Evolutionary conservation across 345 rosid genomes (phyloP).

Genomic region (Chamaenerion angustifolium): DNA sequence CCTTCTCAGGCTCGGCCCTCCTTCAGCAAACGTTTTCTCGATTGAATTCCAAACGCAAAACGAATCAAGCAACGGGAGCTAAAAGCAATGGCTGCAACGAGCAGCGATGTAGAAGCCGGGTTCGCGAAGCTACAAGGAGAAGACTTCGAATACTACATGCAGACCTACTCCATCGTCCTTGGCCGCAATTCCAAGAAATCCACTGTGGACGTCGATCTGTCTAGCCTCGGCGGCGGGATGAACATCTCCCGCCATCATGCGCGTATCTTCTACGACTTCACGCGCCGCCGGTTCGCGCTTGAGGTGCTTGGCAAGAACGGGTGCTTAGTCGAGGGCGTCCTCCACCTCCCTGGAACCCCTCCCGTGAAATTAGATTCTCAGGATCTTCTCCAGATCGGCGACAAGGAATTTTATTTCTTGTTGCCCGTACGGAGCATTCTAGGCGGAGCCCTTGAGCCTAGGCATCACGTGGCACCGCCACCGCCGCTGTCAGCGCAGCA

Average conservation of each 20-base stretch:
- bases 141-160: constrained; percentile 97
- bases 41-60: too few relatives aligned
- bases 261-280: constrained; percentile 84
- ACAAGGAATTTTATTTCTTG: constrained; percentile 84
- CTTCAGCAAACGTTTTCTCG: too few relatives aligned
- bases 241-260: constrained; percentile 93
- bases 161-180: constrained; percentile 82
- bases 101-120: constrained; percentile 90
- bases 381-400: constrained; percentile 89
- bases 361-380: constrained; percentile 91
- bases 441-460: constrained; percentile 58
- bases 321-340: constrained; percentile 91
- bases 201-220: constrained; percentile 83
- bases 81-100: constrained; percentile 23
- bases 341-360: constrained; percentile 88
- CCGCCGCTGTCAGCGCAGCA: constrained; percentile 25
- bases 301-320: constrained; percentile 99
- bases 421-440: constrained; percentile 77
- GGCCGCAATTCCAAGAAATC: constrained; percentile 97
- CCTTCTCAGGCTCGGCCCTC: too few relatives aligned
- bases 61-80: too few relatives aligned
- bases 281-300: constrained; percentile 94
- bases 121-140: constrained; percentile 96
- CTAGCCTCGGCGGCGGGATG: constrained; percentile 96
- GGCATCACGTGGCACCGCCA: constrained; percentile 36